Conservation (phyloP, 2,329 filamentous ascomycete species). For the Pseudonectria foliicola region DNA sequence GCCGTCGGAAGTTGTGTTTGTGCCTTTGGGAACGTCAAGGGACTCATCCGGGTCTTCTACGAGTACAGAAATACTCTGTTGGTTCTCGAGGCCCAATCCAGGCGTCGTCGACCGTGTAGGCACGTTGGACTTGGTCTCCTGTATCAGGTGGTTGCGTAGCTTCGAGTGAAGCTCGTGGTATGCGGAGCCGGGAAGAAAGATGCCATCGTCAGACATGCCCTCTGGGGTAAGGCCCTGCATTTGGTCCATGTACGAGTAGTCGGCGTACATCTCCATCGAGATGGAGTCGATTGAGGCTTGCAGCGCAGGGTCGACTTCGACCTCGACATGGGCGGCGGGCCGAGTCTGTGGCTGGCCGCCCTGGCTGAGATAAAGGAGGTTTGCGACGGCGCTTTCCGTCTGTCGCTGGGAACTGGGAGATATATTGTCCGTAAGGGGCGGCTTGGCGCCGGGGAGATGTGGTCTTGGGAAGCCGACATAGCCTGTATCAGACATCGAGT, state of each 20-base stretch:
- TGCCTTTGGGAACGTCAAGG: conserved; percentile 11
- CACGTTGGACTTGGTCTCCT: conserved; percentile 33
- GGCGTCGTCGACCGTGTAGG: conserved; percentile 25
- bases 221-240: conserved; percentile 27
- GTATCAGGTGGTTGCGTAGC: conserved; percentile 36
- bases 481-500: neutral
- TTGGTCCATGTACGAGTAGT: conserved; percentile 19
- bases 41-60: conserved; percentile 8
- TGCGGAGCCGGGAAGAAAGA: conserved; percentile 40
- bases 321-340: conserved; percentile 5
- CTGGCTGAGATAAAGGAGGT: conserved; percentile 28
- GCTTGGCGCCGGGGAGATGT: neutral
- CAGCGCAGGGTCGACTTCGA: conserved; percentile 15
- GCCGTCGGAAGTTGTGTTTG: conserved; percentile 5
- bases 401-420: conserved; percentile 18
- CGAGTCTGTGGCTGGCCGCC: conserved; percentile 14
- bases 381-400: conserved; percentile 29
- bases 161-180: conserved; percentile 41
- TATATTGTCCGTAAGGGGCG: conserved; percentile 6
- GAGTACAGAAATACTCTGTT: conserved; percentile 1
- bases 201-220: conserved; percentile 30
- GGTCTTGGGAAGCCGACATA: conserved; percentile 1
- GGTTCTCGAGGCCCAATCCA: conserved; percentile 9
- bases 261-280: conserved; percentile 11
- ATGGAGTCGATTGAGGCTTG: conserved; percentile 13